Evolutionary conservation across 179 eudicot genomes (phyloP).

Genomic region (Beta lomatogona): DNA sequence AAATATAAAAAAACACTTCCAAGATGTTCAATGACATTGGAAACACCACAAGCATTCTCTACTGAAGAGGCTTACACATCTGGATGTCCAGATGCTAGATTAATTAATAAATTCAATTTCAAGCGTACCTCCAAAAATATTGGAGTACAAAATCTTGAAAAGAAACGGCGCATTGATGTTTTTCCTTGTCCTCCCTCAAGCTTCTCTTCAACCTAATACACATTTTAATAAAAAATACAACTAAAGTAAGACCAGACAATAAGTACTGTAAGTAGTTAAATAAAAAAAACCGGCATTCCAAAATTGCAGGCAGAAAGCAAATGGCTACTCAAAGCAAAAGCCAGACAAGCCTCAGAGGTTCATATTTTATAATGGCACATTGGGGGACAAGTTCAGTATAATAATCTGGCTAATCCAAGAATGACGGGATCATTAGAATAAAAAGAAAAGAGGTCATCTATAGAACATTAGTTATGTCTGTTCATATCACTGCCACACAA

Average conservation of each 20-base stretch:
- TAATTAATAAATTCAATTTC: neutral
- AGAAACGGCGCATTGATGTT: slow-evolving; percentile 66
- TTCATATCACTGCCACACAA: neutral
- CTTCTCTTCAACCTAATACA: slow-evolving; percentile 88
- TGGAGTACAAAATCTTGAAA: slow-evolving; percentile 92
- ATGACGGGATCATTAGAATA: neutral
- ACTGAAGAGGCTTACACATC: neutral
- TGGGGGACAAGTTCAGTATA: too few species aligned
- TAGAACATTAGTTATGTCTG: neutral
- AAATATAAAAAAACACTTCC: neutral
- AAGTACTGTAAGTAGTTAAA: neutral
- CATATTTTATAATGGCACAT: neutral
- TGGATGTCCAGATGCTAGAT: neutral
- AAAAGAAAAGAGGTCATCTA: neutral
- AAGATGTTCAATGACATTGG: neutral
- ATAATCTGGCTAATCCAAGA: neutral
- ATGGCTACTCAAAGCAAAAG: neutral
- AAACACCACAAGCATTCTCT: neutral
- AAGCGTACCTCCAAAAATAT: slow-evolving; percentile 84
- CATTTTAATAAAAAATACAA: neutral
- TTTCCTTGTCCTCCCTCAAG: slow-evolving; percentile 97
- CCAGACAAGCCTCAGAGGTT: neutral
- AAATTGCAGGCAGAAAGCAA: neutral
- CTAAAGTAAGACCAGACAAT: neutral
- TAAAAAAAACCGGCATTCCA: neutral